Conservation (phyloP, 768 basidiomycete genomes). For the Hericium alpestre region DNA sequence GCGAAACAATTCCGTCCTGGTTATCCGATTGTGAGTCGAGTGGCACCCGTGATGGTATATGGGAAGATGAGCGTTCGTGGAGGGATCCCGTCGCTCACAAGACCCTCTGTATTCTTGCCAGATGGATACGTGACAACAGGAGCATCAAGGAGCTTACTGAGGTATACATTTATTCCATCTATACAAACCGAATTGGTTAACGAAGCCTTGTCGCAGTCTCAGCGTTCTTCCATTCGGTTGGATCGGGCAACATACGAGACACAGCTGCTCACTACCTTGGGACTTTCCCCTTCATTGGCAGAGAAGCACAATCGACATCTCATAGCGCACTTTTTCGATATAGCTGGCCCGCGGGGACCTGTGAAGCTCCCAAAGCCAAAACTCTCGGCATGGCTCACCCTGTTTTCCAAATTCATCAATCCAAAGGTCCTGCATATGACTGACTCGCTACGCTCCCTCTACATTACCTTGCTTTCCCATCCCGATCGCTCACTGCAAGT, state of each 20-base stretch:
- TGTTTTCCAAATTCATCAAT: conserved; percentile 85
- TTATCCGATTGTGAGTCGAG: conserved; percentile 3
- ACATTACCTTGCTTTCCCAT: conserved; percentile 69
- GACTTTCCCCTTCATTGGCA: conserved; percentile 57
- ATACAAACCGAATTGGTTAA: too few species aligned
- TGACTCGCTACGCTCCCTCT: conserved; percentile 52
- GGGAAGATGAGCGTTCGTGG: conserved; percentile 70
- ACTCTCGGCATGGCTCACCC: conserved; percentile 65
- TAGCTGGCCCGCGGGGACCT: conserved; percentile 26
- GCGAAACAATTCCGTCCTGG: conserved; percentile 19
- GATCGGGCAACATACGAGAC: conserved; percentile 69
- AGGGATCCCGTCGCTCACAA: conserved; percentile 65
- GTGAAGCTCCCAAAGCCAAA: conserved; percentile 46
- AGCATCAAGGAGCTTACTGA: too few species aligned
- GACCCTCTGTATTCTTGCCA: conserved; percentile 14
- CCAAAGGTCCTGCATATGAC: conserved; percentile 80
- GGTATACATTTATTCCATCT: too few species aligned
- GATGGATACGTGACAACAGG: too few species aligned
- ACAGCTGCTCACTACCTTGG: conserved; percentile 65
- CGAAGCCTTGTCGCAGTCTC: conserved; percentile 22
- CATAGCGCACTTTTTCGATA: conserved; percentile 68
- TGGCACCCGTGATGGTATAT: conserved; percentile 21
- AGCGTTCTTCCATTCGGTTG: conserved; percentile 43
- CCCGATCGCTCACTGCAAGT: conserved; percentile 74
- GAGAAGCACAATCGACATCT: conserved; percentile 86